These are phyloP conservation scores for Neurospora tetrasperma DNA, from an alignment of 495 filamentous ascomycete species.

Conservation along the genomic window DNA sequence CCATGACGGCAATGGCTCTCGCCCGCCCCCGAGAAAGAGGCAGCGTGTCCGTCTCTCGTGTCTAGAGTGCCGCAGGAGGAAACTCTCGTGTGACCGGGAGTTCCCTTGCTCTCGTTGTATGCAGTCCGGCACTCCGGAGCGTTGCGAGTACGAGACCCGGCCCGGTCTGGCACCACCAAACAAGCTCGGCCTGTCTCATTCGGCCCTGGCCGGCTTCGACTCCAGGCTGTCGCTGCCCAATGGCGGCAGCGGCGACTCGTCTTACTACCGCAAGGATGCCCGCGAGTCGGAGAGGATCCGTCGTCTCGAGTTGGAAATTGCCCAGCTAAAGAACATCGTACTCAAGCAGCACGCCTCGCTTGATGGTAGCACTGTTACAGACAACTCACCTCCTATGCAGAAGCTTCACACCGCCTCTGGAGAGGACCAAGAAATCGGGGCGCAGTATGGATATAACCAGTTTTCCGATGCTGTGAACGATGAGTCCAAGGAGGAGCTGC, in stretches of 20 bases:
- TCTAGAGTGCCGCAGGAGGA: conserved; percentile 39
- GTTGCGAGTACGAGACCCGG: conserved; percentile 39
- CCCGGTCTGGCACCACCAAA: conserved; percentile 30
- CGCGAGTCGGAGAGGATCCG: conserved; percentile 39
- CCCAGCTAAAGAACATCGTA: conserved; percentile 34
- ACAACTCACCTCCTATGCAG: conserved; percentile 15
- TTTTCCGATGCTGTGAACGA: conserved; percentile 12
- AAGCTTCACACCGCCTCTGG: conserved; percentile 1
- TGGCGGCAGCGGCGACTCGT: conserved; percentile 15
- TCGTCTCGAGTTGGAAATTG: conserved; percentile 38
- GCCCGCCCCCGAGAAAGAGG: conserved; percentile 33
- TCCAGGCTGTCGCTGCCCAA: conserved; percentile 23
- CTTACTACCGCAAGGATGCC: conserved; percentile 21
- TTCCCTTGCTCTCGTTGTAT: conserved; percentile 42
- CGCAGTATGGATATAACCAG: conserved; percentile 13
- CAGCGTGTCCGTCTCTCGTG: conserved; percentile 40
- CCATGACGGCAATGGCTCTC: conserved; percentile 17
- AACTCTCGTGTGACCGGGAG: conserved; percentile 42
- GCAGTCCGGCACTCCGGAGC: conserved; percentile 39
- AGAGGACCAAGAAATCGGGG: conserved; percentile 7
- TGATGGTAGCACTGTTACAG: conserved; percentile 26
- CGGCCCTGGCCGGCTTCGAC: conserved; percentile 24
- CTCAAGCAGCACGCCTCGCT: conserved; percentile 25
- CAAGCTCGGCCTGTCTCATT: conserved; percentile 26
- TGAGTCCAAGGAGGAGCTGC: conserved; percentile 18